Evolutionary conservation across 192 early-diverging fungal species (phyloP).

Genomic region (Coemansia asiatica): DNA sequence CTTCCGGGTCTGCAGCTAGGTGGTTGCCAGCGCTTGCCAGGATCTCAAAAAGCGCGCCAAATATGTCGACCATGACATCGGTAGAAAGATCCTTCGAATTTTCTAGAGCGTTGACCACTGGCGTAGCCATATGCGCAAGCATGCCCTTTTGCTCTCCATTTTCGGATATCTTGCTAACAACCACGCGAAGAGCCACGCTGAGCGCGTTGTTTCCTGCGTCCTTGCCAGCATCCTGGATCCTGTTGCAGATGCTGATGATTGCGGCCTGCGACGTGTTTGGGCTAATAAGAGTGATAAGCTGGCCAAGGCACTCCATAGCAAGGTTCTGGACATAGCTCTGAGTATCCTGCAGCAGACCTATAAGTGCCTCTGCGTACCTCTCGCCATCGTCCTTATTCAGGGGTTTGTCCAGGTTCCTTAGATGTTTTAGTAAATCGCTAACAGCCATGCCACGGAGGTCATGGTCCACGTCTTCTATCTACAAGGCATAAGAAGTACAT

Average conservation of each 20-base stretch:
- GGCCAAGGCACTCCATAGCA: slow-evolving; percentile 44
- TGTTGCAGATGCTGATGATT: slow-evolving; percentile 23
- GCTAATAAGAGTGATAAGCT: slow-evolving; percentile 26
- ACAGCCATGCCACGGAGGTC: slow-evolving; percentile 46
- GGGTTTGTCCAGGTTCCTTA: slow-evolving; percentile 7
- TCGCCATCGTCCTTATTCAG: slow-evolving; percentile 30
- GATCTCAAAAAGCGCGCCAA: slow-evolving; percentile 32
- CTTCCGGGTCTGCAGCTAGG: slow-evolving; percentile 19
- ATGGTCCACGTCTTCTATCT: slow-evolving; percentile 37
- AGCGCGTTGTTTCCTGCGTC: slow-evolving; percentile 20
- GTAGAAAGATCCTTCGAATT: slow-evolving; percentile 12
- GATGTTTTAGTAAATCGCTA: slow-evolving; percentile 29
- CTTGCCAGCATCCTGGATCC: slow-evolving; percentile 12
- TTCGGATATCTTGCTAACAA: slow-evolving; percentile 28
- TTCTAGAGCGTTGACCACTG: slow-evolving; percentile 29
- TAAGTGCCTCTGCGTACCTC: slow-evolving; percentile 21
- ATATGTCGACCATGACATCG: slow-evolving; percentile 39
- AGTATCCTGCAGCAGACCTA: slow-evolving; percentile 25
- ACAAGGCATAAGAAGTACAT: background rate
- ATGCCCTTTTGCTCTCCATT: slow-evolving; percentile 15
- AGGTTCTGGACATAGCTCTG: slow-evolving; percentile 53
- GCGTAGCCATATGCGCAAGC: slow-evolving; percentile 30
- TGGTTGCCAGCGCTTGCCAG: slow-evolving; percentile 30
- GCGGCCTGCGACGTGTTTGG: slow-evolving; percentile 13
- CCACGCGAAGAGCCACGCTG: slow-evolving; percentile 37